Evolutionary conservation across 441 rosid species (phyloP), one percentile per base, ranked within the genome.

Genomic region (Geranium incanum): DNA sequence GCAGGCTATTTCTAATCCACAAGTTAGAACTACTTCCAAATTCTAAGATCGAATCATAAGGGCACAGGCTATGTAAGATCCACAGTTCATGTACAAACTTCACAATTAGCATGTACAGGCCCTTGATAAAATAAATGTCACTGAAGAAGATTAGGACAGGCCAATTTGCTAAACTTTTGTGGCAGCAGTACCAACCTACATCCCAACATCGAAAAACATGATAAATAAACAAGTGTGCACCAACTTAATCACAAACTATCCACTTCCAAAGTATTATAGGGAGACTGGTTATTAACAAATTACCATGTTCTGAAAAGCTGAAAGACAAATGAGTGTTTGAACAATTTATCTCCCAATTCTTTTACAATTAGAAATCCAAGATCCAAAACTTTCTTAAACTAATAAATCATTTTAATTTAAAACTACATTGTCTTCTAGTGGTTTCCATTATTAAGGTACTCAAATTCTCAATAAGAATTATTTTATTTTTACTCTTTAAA

Each of bases 331-430:
- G 23, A 59, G 36, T 19, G n/a, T 5, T 33, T 23, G 37, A 62
- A 62, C 11, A 62, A 50, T 33, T 62, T 23, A 23, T 62, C 36
- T n/a, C 23, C 36, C 66, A 62, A 3, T 62, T 62, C 37, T 15
- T 62, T 62, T 62, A 9, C 23, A 62, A 62, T 21, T 33, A 62
- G 33, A 62, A 62, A 21, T 13, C 36, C n/a, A 62, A 62, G 66
- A 62, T 62, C 21, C 3, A 23, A 62, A 59, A 62, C 5, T 62
- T 62, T 36, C 37, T 62, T 62, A 19, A 21, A 62, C 66, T 21
- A 19, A 62, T 62, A 62, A 50, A 50, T 50, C 16, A 50, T 50
- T 50, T 50, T 50, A 50, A 50, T 50, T 50, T 50, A 50, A 1
- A 12, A 50, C 36, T 23, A 62, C 23, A 33, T 62, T 23, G 13